Conservation (phyloP, 257 asterid genomes). For the Penstemon davidsonii region DNA sequence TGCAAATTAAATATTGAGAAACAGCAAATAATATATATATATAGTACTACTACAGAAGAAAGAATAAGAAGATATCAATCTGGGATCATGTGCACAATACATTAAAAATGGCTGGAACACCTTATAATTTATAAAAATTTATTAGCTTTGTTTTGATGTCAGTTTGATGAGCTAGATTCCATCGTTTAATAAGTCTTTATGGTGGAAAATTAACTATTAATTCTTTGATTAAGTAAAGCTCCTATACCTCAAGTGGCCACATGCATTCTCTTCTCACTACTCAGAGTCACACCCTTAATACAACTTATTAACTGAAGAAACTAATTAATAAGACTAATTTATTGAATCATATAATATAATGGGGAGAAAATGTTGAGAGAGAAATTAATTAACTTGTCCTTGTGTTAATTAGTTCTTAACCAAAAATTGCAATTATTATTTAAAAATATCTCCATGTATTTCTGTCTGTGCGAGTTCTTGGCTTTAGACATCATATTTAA, state of each 20-base stretch:
- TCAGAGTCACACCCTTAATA: not conserved
- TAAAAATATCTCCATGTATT: no score
- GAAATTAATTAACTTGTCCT: constrained; percentile 2
- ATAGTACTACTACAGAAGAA: not conserved
- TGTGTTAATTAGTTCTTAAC: not conserved
- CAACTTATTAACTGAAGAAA: not conserved
- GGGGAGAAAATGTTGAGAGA: not conserved
- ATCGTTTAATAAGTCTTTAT: constrained; percentile 18
- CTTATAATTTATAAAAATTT: not conserved
- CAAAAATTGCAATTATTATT: not conserved
- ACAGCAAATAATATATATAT: constrained; percentile 24
- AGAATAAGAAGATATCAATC: constrained; percentile 36
- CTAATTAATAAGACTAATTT: constrained; percentile 17
- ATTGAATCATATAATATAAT: constrained; percentile 13
- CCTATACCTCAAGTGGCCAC: constrained; percentile 33
- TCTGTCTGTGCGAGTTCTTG: no score
- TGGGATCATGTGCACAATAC: constrained; percentile 52
- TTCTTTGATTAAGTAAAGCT: constrained; percentile 14
- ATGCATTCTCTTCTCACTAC: constrained; percentile 28
- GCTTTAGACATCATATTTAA: no score
- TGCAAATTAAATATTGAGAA: constrained; percentile 15
- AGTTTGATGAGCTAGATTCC: constrained; percentile 32
- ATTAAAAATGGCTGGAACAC: constrained; percentile 28
- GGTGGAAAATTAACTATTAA: constrained; percentile 7
- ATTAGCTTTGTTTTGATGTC: constrained; percentile 32